Evolutionary conservation across 2,329 filamentous ascomycete species (phyloP), one percentile per base, ranked within the genome.

Genomic region (Neonectria punicea): DNA sequence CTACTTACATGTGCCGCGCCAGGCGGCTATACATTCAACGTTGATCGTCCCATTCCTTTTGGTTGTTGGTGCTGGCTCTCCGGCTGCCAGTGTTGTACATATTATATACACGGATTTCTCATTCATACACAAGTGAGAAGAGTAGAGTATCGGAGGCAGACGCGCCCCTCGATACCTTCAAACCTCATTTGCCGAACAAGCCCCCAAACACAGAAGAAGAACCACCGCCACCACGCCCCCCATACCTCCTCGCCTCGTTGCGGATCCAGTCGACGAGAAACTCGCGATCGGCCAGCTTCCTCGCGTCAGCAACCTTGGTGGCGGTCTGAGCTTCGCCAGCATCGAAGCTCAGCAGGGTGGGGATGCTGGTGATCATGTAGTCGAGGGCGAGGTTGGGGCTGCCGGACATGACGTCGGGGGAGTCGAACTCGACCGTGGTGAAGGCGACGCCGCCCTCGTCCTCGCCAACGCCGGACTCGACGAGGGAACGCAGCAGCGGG

Each of bases 301-400:
- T 80, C 16, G 78, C 84, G 70, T 89, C 86, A 3, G 79, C 77
- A 25, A 88, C 73, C 75, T 83, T 86, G 47, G 84, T 86, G 57
- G 78, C 73, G 1, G 78, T 76, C 74, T 85, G 82, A 1, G 85
- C 81, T 76, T 88, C 86, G 50, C 85, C 84, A 18, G 81, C 82
- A 63, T 87, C 85, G 70, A 89, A 89, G 72, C 83, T 84, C 53
- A 90, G 77, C 61, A 90, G 75, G 9, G 86, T 89, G 25, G 87
- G 87, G 66, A 89, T 80, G 16, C 82, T 82, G 28, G 81, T 87
- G 70, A 90, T 86, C 85, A 87, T 86, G 74, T 88, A 89, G 7
- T 80, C 82, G 73, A 84, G 79, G 7, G 84, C 85, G 18, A 88
- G 73, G 65, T 72, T 77, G 14, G 77, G 73, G 41, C 71, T 69